These are phyloP conservation scores for Boletales sp. DNA, from an alignment of 768 basidiomycete genomes.

Conservation along the genomic window DNA sequence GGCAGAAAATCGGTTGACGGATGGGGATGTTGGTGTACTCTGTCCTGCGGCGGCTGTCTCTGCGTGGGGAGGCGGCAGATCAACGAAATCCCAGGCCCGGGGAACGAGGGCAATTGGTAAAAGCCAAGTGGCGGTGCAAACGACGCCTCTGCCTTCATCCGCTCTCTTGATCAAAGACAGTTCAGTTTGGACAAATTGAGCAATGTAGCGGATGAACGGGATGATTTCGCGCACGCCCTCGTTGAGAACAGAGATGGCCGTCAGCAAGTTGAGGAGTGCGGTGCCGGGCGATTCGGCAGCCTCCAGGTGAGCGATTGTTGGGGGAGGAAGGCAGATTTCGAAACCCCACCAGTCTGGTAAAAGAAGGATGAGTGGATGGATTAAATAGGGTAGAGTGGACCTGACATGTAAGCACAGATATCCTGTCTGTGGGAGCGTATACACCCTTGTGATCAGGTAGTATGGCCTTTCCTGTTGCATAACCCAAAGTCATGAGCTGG, in stretches of 20 bases:
- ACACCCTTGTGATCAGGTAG: slow-evolving; percentile 66
- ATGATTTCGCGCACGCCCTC: slow-evolving; percentile 79
- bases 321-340: slow-evolving; percentile 71
- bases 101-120: slow-evolving; percentile 79
- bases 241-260: slow-evolving; percentile 64
- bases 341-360: slow-evolving; percentile 86
- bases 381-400: slow-evolving; percentile 2
- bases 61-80: slow-evolving; percentile 35
- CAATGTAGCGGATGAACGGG: slow-evolving; percentile 80
- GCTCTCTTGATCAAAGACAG: slow-evolving; percentile 60
- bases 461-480: slow-evolving; percentile 64
- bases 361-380: slow-evolving; percentile 7
- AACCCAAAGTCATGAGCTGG: slow-evolving; percentile 73
- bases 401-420: slow-evolving; percentile 79
- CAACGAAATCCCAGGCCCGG: slow-evolving; percentile 74
- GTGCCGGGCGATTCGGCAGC: slow-evolving; percentile 57
- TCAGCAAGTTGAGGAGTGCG: slow-evolving; percentile 69
- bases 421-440: slow-evolving; percentile 70
- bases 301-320: slow-evolving; percentile 58
- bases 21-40: slow-evolving; percentile 19
- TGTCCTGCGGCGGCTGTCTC: slow-evolving; percentile 12
- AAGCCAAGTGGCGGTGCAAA: slow-evolving; percentile 90
- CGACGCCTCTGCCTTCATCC: slow-evolving; percentile 71
- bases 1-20: slow-evolving; percentile 20
- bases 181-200: slow-evolving; percentile 76